phyloP scores from a whole-genome alignment of 495 filamentous ascomycete genomes.

The Penicillium tannophilum region DNA sequence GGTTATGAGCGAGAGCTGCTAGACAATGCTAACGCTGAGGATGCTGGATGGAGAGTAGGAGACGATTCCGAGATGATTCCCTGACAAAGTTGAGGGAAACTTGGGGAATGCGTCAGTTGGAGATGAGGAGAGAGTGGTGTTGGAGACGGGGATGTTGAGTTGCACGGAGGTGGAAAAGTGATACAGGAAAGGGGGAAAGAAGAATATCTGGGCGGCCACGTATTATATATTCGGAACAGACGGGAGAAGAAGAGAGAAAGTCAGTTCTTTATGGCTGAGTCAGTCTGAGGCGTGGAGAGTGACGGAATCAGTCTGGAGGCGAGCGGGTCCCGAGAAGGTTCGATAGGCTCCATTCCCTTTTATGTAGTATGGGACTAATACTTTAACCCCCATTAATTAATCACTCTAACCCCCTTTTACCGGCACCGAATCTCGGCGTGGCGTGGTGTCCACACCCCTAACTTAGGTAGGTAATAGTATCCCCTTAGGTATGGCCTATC shows the following conservation, averaged over 20 bases:
- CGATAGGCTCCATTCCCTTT: constrained; percentile 17
- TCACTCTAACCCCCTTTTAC: background rate
- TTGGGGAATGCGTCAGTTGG: background rate
- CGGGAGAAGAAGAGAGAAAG: constrained; percentile 28
- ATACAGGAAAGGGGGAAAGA: constrained; percentile 29
- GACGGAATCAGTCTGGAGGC: constrained; percentile 30
- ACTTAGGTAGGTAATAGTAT: background rate
- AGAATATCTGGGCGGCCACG: constrained; percentile 10
- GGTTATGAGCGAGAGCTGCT: constrained; percentile 27
- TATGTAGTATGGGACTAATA: background rate
- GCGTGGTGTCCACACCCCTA: background rate
- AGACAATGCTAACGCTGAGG: constrained; percentile 35
- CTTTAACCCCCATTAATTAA: background rate
- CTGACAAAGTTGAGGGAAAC: background rate
- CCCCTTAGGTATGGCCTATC: background rate
- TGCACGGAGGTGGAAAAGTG: background rate
- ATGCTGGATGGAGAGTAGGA: background rate
- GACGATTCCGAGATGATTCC: background rate
- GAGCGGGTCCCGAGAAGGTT: constrained; percentile 28
- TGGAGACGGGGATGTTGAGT: background rate
- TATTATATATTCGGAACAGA: constrained; percentile 34
- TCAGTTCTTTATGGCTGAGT: constrained; percentile 27
- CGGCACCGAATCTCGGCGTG: background rate
- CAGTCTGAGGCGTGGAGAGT: constrained; percentile 27
- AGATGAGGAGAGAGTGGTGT: background rate